phyloP scores from a whole-genome alignment of 257 asterid species.

The Parsonsia alboflavescens region DNA sequence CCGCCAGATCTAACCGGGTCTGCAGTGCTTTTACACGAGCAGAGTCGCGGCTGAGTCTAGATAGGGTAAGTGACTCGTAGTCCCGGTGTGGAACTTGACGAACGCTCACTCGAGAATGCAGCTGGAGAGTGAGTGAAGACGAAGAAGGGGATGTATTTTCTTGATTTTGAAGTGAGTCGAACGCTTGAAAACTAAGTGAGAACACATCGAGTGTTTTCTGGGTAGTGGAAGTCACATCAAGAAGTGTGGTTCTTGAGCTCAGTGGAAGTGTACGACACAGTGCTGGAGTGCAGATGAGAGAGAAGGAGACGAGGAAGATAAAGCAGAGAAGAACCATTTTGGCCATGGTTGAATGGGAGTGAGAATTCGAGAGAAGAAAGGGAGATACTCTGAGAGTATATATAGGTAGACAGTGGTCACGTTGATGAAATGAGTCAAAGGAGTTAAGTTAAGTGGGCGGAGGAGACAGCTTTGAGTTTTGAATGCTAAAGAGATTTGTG shows the following conservation, averaged over 20 bases:
- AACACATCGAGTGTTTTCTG: conserved; percentile 44
- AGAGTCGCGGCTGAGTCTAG: conserved; percentile 76
- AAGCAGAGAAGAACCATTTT: conserved; percentile 19
- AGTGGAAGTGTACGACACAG: conserved; percentile 41
- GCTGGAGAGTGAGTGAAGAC: conserved; percentile 36
- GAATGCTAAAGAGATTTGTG: conserved; percentile 1
- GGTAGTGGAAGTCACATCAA: conserved; percentile 47
- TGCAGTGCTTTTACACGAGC: conserved; percentile 60
- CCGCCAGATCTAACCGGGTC: conserved; percentile 71
- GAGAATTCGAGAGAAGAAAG: background rate
- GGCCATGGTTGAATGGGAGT: conserved; percentile 27
- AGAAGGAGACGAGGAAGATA: conserved; percentile 27
- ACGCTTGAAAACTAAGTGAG: conserved; percentile 22
- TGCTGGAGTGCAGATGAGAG: conserved; percentile 27
- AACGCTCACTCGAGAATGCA: conserved; percentile 66
- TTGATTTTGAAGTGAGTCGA: conserved; percentile 34
- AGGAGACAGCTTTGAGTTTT: conserved; percentile 3
- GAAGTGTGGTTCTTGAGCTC: conserved; percentile 26
- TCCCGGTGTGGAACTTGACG: conserved; percentile 37
- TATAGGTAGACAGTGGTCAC: background rate
- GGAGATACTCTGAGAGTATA: conserved; percentile 19
- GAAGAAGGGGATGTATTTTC: conserved; percentile 17
- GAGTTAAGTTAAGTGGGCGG: too few species aligned
- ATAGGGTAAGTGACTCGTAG: conserved; percentile 50
- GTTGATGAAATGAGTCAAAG: too few species aligned